Base-by-base conservation (phyloP, 2,329 filamentous ascomycete species). In the Sphaerulina vaccinii region DNA sequence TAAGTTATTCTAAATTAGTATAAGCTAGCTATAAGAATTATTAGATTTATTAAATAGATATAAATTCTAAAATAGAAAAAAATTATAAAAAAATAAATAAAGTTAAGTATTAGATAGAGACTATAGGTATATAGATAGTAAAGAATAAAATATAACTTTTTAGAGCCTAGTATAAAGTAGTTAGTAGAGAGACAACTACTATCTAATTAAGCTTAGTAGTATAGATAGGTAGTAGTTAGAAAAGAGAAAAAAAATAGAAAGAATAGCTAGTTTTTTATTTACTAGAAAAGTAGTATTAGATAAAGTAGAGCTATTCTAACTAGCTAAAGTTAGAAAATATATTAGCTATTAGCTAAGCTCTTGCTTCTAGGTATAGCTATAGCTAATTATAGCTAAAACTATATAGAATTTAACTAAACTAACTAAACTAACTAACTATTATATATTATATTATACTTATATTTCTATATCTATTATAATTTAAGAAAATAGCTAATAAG, bases 21-120 rank as follows among this genome's bases (percentile, higher is more conserved):
- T 41, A 55, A 55, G 44, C 42, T 52, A 55, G 53, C 53, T 43
- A 52, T 23, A 32, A 55, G 47, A 47, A 49, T 41, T 41, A 52
- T 55, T 41, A 40, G 24, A 52, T 38, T 52, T 41, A 52, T 52
- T 33, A 44, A 55, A 54, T 43, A 41, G 38, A 22, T 38, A 46
- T 32, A 45, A 42, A 56, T 53, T 46, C 51, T 56, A 15, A 46
- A 51, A 46, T 44, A 53, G 27, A 47, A 42, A 27, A 44, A 46
- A 41, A 48, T 56, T 51, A 41, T 24, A 23, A 40, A 48, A 23
- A 51, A 48, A 35, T 41, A 53, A 40, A 46, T 41, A 47, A 54
- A n/a, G 51, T 36, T 43, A 40, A 46, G 35, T 47, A 35, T 22
- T 53, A 35, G 35, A 35, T 8, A 43, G 39, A 49, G 51, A 54